phyloP scores from a whole-genome alignment of 345 rosid genomes.

The Carallia pectinifolia region DNA sequence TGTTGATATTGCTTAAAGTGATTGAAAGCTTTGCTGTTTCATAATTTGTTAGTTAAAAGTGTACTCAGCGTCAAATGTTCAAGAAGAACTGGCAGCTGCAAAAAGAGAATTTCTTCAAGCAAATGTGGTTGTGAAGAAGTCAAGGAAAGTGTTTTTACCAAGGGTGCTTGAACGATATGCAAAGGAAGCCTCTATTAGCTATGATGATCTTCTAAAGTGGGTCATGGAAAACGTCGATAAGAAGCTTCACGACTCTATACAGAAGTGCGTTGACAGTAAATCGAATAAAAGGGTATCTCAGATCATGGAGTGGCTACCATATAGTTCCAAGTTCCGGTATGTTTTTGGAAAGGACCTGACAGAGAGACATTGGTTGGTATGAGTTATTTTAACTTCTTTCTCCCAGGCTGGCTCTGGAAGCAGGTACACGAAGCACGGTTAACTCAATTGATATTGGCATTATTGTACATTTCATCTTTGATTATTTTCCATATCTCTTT shows the following conservation, averaged over 20 bases:
- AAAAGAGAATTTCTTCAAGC: slow-evolving; percentile 69
- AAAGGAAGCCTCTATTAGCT: slow-evolving; percentile 57
- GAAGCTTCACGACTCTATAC: slow-evolving; percentile 57
- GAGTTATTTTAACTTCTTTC: slow-evolving; percentile 19
- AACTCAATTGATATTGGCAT: too few species aligned
- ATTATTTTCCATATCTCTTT: not conserved
- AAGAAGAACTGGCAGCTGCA: slow-evolving; percentile 62
- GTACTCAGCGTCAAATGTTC: slow-evolving; percentile 59
- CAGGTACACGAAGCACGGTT: not conserved
- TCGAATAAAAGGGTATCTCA: slow-evolving; percentile 54
- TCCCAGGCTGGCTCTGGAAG: not conserved
- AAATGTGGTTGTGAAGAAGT: slow-evolving; percentile 53
- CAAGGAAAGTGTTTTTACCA: slow-evolving; percentile 67
- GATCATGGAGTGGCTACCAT: slow-evolving; percentile 70
- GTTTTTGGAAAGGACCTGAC: slow-evolving; percentile 65
- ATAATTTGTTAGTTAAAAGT: slow-evolving; percentile 53
- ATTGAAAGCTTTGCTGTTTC: slow-evolving; percentile 4
- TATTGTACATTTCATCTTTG: not conserved
- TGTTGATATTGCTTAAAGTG: not conserved
- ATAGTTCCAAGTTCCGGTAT: slow-evolving; percentile 69
- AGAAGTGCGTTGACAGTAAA: slow-evolving; percentile 49
- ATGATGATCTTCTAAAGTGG: slow-evolving; percentile 64
- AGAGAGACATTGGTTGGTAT: slow-evolving; percentile 56
- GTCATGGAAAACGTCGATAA: slow-evolving; percentile 51
- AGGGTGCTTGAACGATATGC: slow-evolving; percentile 65